Base-by-base conservation (phyloP, 2,329 filamentous ascomycete species). In the Fusarium sp. region DNA sequence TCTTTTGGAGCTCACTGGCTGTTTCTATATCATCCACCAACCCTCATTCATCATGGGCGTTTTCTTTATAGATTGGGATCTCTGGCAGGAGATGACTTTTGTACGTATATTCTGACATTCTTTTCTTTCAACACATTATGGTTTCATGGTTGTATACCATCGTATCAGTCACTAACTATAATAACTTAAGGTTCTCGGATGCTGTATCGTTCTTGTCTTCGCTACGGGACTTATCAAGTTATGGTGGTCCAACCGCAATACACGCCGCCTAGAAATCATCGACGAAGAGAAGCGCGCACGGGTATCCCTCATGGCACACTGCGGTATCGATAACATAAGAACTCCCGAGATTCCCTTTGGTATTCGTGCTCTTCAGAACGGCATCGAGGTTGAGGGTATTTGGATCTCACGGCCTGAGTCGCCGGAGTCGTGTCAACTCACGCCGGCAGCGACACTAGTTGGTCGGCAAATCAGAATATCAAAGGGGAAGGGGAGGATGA, bases 51-150 rank as follows among this genome's bases (percentile, higher is more conserved):
- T 68, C 48, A 79, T 78, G 74, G 74, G 68, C 50, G 76, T 74
- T 39, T 92, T 93, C 78, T 93, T 92, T 79, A 74, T 83, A 41
- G 83, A 81, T 49, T 97, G 93, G 94, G 82, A 86, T 71, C 81
- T 96, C 73, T 97, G 94, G 94, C 88, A 96, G 83, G 89, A 97
- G 82, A 90, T 97, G 89, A 92, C 90, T 53, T 93, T 97, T 82
- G 94, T 97, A 82, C 84, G 92, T 84, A 13, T 17, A 33, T 30
- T 11, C 11, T 30, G 4, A 7, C 14, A 49, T 14, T 7, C 20
- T 15, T 22, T 30, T 33, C 2, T 7, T 26, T 15, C 20, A 6
- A 26, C 13, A 15, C 14, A 26, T 32, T 26, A 9, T 2, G 8
- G 5, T 24, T 39, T 20, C 19, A n/a, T 37, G 15, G 8, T 10